phyloP scores from a whole-genome alignment of 129 eudicot genomes.

The Kitagawia praeruptora region DNA sequence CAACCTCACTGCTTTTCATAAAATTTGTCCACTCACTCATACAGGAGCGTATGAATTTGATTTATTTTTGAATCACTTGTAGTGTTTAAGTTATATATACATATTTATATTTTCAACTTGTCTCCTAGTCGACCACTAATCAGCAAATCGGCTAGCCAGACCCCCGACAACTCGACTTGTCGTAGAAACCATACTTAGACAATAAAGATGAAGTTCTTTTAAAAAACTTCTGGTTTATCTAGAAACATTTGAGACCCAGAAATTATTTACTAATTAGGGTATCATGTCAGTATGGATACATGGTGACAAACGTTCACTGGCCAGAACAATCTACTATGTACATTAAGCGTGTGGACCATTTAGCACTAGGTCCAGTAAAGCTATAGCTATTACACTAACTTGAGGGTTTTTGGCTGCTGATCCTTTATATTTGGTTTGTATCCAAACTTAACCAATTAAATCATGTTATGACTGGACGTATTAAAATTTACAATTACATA shows the following conservation, averaged over 20 bases:
- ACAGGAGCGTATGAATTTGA: no score
- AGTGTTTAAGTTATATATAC: no score
- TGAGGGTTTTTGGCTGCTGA: background rate
- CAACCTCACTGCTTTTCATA: no score
- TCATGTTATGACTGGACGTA: background rate
- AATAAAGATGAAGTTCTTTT: background rate
- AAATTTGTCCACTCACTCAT: no score
- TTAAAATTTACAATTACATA: background rate
- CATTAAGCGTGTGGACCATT: background rate
- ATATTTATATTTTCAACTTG: background rate
- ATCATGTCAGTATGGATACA: background rate
- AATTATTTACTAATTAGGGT: background rate
- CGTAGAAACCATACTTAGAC: no score
- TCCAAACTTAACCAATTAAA: background rate
- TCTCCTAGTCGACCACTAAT: background rate
- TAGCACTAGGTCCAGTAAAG: background rate
- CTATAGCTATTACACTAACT: background rate
- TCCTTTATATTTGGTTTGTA: background rate
- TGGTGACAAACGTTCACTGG: background rate
- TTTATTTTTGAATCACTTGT: background rate
- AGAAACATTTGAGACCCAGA: background rate
- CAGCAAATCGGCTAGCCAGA: background rate
- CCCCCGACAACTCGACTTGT: no score
- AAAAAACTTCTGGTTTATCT: no score
- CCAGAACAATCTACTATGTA: background rate